Conservation (phyloP, 169 alveolate species). For the Eimeria zaria region DNA sequence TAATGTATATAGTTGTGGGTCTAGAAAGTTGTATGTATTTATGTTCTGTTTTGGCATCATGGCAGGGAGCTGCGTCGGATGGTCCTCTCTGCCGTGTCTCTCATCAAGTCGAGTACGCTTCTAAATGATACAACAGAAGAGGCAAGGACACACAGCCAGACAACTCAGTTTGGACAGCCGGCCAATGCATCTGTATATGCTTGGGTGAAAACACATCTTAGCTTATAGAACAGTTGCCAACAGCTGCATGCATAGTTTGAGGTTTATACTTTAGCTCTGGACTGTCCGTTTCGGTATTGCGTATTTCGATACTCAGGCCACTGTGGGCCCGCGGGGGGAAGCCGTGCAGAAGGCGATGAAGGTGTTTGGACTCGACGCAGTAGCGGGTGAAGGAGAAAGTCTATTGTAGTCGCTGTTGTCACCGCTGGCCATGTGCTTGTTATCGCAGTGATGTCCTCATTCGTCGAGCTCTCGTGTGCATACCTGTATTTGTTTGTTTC, state of each 20-base stretch:
- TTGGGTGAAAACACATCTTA: background rate
- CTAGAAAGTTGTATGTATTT: background rate
- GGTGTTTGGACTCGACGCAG: constrained; percentile 21
- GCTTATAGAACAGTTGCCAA: background rate
- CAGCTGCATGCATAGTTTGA: background rate
- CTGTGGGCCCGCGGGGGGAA: constrained; percentile 19
- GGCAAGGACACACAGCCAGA: background rate
- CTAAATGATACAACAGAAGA: background rate
- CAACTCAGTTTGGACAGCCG: background rate
- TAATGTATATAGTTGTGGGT: background rate
- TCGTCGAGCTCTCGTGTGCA: background rate
- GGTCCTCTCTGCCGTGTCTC: background rate
- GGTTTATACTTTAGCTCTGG: background rate
- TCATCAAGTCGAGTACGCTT: background rate
- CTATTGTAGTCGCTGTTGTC: background rate
- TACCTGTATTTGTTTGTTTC: background rate
- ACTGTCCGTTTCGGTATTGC: background rate
- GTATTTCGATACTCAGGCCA: background rate
- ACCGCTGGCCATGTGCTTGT: background rate
- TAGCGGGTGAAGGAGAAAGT: background rate
- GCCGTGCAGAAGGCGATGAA: constrained; percentile 16
- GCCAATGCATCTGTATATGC: background rate
- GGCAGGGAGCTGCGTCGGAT: constrained; percentile 64
- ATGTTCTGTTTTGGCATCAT: background rate
- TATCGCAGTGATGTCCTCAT: background rate